Evolutionary conservation across 2,329 filamentous ascomycete genomes (phyloP).

Genomic region (Coniella vitis): DNA sequence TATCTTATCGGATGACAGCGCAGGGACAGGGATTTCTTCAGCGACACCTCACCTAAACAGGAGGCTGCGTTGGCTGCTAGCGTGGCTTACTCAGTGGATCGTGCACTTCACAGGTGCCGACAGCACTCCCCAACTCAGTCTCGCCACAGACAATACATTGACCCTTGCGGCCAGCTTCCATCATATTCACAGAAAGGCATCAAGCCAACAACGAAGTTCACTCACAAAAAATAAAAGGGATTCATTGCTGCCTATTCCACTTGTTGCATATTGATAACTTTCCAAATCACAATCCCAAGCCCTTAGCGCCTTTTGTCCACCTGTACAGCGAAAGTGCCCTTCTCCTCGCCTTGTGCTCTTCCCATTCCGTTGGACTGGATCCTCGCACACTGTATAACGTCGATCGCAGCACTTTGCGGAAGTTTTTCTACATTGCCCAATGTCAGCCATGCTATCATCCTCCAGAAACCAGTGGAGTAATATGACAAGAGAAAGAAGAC

Average conservation of each 20-base stretch:
- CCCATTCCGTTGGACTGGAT: slow-evolving; percentile 31
- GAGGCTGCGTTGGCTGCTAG: no score
- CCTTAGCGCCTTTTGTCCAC: slow-evolving; percentile 37
- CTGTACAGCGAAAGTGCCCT: slow-evolving; percentile 47
- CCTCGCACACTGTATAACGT: slow-evolving; percentile 41
- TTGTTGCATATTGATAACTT: background rate
- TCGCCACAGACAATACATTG: no score
- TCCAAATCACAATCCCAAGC: slow-evolving; percentile 24
- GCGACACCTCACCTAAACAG: background rate
- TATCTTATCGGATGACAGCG: background rate
- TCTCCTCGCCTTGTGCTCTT: slow-evolving; percentile 37
- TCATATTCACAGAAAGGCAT: no score
- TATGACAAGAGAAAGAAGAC: background rate
- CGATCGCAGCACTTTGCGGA: slow-evolving; percentile 44
- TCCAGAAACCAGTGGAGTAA: background rate
- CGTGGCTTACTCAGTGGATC: no score
- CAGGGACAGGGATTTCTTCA: background rate
- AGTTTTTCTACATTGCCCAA: slow-evolving; percentile 37
- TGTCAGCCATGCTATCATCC: background rate
- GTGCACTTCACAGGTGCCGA: no score
- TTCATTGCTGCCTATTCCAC: no score
- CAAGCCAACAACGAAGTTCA: no score
- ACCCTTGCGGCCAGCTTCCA: no score
- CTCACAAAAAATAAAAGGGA: no score
- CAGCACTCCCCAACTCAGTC: no score